phyloP scores from a whole-genome alignment of 768 basidiomycete species.

The Leccinellum rugosiceps region DNA sequence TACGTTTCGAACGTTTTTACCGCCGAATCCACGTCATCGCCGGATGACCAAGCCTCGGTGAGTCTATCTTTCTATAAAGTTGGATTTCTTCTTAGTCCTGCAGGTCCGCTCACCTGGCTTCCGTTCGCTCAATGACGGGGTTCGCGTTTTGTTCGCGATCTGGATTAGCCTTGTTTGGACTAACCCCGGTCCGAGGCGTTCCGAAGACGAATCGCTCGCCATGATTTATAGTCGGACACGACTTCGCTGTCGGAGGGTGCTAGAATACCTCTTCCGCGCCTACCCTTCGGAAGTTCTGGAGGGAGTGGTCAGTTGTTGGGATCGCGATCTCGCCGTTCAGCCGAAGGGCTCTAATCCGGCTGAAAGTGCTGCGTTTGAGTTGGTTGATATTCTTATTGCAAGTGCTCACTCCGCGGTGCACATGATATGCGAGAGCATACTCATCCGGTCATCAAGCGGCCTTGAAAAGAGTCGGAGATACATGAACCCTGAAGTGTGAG shows the following conservation, averaged over 20 bases:
- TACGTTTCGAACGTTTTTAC: slow-evolving; percentile 92
- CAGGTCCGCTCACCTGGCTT: slow-evolving; percentile 71
- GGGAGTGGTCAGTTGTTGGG: slow-evolving; percentile 82
- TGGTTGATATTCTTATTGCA: slow-evolving; percentile 78
- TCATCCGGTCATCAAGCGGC: slow-evolving; percentile 49
- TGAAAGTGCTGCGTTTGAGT: slow-evolving; percentile 65
- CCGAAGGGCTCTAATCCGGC: slow-evolving; percentile 37
- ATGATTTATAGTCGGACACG: slow-evolving; percentile 67
- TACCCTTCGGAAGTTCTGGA: slow-evolving; percentile 82
- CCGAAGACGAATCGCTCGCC: slow-evolving; percentile 65
- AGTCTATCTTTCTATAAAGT: slow-evolving; percentile 22
- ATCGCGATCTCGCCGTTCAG: slow-evolving; percentile 48
- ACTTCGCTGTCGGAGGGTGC: slow-evolving; percentile 66
- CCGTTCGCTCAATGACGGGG: slow-evolving; percentile 73
- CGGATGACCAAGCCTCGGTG: slow-evolving; percentile 60
- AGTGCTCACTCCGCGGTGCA: slow-evolving; percentile 86
- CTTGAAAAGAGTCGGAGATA: slow-evolving; percentile 62
- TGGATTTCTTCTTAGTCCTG: slow-evolving; percentile 2
- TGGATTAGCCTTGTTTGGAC: slow-evolving; percentile 65
- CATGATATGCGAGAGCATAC: slow-evolving; percentile 84
- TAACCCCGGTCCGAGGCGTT: slow-evolving; percentile 41
- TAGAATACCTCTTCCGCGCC: slow-evolving; percentile 84
- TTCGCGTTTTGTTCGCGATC: slow-evolving; percentile 71
- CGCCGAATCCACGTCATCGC: slow-evolving; percentile 51
- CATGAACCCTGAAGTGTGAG: slow-evolving; percentile 67